These are phyloP conservation scores for Brachypodium distachyon DNA, from an alignment of 202 grass and related monocot genomes.

Conservation along the genomic window DNA sequence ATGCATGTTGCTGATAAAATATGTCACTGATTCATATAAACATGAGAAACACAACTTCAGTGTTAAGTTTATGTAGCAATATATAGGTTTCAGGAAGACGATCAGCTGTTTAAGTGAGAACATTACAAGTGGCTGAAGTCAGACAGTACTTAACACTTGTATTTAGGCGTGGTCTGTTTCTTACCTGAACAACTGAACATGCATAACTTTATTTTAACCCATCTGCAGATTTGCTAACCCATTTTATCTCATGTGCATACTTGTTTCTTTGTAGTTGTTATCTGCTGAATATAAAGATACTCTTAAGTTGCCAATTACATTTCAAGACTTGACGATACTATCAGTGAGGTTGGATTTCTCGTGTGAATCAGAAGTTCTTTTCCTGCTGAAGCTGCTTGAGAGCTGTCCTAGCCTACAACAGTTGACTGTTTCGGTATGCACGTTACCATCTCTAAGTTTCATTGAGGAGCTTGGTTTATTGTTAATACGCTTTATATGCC, in stretches of 20 bases:
- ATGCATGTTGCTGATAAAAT: background rate
- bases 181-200: background rate
- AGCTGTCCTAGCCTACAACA: conserved; percentile 29
- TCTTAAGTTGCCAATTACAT: conserved; percentile 13
- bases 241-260: background rate
- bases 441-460: background rate
- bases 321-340: conserved; percentile 27
- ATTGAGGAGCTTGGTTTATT: background rate
- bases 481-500: background rate
- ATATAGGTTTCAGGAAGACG: background rate
- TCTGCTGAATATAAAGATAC: conserved; percentile 28
- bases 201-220: background rate
- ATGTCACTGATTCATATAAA: background rate
- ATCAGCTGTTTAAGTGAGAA: background rate
- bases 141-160: background rate
- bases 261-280: conserved; percentile 14
- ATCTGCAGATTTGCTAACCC: background rate
- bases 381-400: conserved; percentile 39
- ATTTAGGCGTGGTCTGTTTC: background rate
- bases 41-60: background rate
- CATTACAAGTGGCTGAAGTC: background rate
- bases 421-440: conserved; percentile 39
- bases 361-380: background rate
- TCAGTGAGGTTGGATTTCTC: conserved; percentile 31
- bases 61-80: background rate